These are phyloP conservation scores for Helotiales sp. DNA, from an alignment of 2,329 filamentous ascomycete genomes.

Conservation along the genomic window DNA sequence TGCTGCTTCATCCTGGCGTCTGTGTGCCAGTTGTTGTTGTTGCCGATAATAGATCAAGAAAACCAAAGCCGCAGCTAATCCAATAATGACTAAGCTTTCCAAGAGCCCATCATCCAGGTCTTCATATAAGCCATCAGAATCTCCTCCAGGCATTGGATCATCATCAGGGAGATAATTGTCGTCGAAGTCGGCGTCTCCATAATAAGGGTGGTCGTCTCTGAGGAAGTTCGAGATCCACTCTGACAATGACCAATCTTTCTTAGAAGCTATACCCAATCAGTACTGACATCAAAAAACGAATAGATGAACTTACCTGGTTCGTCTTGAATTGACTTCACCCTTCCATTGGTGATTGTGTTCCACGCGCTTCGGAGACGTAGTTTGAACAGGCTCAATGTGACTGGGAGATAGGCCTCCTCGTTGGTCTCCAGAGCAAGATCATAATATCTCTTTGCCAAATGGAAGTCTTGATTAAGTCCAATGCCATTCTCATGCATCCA, in stretches of 20 bases:
- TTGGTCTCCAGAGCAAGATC: conserved; percentile 91
- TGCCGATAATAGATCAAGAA: conserved; percentile 81
- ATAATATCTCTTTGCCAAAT: conserved; percentile 95
- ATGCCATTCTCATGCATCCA: conserved; percentile 99
- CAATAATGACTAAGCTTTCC: conserved; percentile 83
- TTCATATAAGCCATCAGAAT: conserved; percentile 56
- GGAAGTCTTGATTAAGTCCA: conserved; percentile 90
- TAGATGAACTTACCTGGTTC: conserved; percentile 69
- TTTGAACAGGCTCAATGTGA: conserved; percentile 84
- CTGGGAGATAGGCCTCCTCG: conserved; percentile 88
- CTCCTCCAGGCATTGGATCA: conserved; percentile 55
- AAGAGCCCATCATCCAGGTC: conserved; percentile 77
- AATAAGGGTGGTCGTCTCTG: conserved; percentile 60
- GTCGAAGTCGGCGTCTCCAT: conserved; percentile 55
- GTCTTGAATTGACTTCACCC: conserved; percentile 87
- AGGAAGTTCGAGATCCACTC: conserved; percentile 91
- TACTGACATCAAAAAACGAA: neutral
- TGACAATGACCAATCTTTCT: conserved; percentile 72
- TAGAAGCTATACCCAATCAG: conserved; percentile 54
- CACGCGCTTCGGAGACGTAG: conserved; percentile 84
- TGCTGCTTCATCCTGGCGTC: conserved; percentile 41
- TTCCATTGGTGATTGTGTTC: conserved; percentile 90
- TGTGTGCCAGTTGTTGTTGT: conserved; percentile 61
- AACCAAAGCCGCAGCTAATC: conserved; percentile 70
- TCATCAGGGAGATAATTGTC: conserved; percentile 45